Evolutionary conservation across 2,329 filamentous ascomycete genomes (phyloP).

Genomic region (Arachnopeziza araneosa): DNA sequence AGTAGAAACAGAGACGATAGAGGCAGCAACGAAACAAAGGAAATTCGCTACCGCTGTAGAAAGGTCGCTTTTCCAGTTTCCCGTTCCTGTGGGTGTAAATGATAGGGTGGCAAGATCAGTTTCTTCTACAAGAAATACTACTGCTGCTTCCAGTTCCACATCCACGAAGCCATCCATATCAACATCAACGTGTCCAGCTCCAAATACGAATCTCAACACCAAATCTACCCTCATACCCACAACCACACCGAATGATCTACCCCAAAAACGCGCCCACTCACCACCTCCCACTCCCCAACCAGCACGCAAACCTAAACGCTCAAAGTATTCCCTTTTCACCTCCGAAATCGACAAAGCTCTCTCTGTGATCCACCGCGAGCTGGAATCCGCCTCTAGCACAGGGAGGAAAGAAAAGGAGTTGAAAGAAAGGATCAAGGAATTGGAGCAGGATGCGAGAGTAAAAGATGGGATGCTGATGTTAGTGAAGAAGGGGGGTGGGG

Average conservation of each 20-base stretch:
- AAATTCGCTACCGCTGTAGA: neutral
- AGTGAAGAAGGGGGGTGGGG: neutral
- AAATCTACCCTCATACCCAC: conserved; percentile 7
- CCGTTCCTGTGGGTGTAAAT: no score
- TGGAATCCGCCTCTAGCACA: conserved; percentile 13
- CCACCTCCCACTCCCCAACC: no score
- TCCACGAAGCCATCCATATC: no score
- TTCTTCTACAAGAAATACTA: no score
- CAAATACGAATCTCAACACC: neutral
- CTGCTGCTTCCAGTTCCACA: no score
- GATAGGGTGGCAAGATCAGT: no score
- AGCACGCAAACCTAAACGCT: conserved; percentile 9
- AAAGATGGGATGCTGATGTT: neutral
- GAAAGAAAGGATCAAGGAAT: conserved; percentile 1
- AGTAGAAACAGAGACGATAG: neutral
- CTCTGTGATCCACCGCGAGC: conserved; percentile 15
- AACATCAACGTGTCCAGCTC: neutral
- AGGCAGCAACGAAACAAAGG: neutral
- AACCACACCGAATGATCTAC: neutral
- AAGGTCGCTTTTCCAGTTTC: neutral
- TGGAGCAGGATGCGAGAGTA: neutral
- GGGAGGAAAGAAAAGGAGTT: neutral
- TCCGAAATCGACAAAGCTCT: conserved; percentile 20
- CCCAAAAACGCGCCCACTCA: no score
- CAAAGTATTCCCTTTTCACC: conserved; percentile 18